A percentile compares a stretch with the other conserved stretches of the same genome.
Conservation (phyloP, 2,329 filamentous ascomycete species). For the Pestalotiopsis sp. region DNA sequence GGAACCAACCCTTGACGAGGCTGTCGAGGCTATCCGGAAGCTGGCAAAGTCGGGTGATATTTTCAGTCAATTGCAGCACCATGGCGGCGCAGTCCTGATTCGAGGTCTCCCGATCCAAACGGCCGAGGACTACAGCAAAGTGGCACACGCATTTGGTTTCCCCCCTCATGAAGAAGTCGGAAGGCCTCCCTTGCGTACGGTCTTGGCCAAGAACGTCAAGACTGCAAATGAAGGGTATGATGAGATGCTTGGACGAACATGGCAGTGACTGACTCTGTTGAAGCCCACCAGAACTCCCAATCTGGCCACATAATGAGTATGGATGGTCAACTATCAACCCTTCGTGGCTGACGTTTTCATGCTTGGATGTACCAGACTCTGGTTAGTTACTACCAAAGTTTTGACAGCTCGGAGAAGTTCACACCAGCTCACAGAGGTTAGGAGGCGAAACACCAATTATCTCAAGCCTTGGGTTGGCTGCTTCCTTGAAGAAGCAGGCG, state of each 20-base stretch:
- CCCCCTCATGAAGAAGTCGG: slow-evolving; percentile 35
- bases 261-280: not conserved
- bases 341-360: slow-evolving; percentile 35
- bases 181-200: slow-evolving; percentile 31
- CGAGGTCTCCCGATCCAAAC: slow-evolving; percentile 32
- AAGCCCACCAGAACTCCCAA: slow-evolving; percentile 36
- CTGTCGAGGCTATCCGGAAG: slow-evolving; percentile 17
- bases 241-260: not conserved
- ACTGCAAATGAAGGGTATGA: slow-evolving; percentile 37
- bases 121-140: slow-evolving; percentile 33
- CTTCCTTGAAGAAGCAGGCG: slow-evolving; percentile 24
- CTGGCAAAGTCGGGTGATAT: slow-evolving; percentile 27
- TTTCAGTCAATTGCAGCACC: slow-evolving; percentile 23
- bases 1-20: slow-evolving; percentile 13
- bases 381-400: slow-evolving; percentile 10
- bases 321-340: slow-evolving; percentile 39
- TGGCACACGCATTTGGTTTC: slow-evolving; percentile 37
- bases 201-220: slow-evolving; percentile 36
- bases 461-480: slow-evolving; percentile 29
- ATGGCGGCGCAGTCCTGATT: slow-evolving; percentile 35
- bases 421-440: slow-evolving; percentile 1
- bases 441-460: slow-evolving; percentile 37
- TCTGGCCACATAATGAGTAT: slow-evolving; percentile 40
- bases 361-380: slow-evolving; percentile 22
- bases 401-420: not conserved